These are phyloP conservation scores for Fusarium oxysporum DNA, from an alignment of 2,329 filamentous ascomycete genomes.

Conservation along the genomic window DNA sequence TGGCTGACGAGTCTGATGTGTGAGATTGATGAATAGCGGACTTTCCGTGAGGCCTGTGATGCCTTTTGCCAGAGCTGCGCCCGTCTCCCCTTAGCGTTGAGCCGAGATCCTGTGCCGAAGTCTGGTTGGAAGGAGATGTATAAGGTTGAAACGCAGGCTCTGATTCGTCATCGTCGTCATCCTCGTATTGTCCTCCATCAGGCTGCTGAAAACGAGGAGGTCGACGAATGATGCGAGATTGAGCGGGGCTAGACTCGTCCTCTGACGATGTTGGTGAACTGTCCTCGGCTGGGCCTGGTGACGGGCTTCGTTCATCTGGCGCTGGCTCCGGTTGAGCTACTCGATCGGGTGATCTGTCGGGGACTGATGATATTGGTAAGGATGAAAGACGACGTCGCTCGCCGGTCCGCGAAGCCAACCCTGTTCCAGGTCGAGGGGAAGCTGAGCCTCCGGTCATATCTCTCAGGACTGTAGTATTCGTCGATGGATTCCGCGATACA, in stretches of 20 bases:
- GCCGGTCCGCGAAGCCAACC: conserved; percentile 20
- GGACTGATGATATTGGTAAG: conserved; percentile 53
- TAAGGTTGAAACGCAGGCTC: conserved; percentile 68
- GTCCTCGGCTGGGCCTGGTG: conserved; percentile 53
- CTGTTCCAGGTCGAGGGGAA: conserved; percentile 45
- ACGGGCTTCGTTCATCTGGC: conserved; percentile 45
- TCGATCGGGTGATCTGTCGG: conserved; percentile 40
- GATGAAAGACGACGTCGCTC: conserved; percentile 59
- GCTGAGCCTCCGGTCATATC: conserved; percentile 50
- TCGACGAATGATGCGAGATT: conserved; percentile 70
- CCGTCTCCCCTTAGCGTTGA: conserved; percentile 64
- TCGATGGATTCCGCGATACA: conserved; percentile 61
- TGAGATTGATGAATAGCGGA: conserved; percentile 60
- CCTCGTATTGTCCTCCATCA: conserved; percentile 54
- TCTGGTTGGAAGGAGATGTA: conserved; percentile 51
- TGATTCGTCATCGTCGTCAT: conserved; percentile 67
- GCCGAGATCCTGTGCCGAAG: conserved; percentile 59
- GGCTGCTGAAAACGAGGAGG: conserved; percentile 63
- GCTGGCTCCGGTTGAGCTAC: conserved; percentile 23
- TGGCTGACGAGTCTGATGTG: conserved; percentile 72
- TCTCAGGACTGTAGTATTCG: conserved; percentile 57
- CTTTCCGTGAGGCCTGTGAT: conserved; percentile 47
- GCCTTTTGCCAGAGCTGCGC: conserved; percentile 49
- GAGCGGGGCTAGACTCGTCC: conserved; percentile 64
- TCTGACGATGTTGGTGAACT: conserved; percentile 57